Conservation (phyloP, 768 basidiomycete species). For the Tricholoma saponaceum region DNA sequence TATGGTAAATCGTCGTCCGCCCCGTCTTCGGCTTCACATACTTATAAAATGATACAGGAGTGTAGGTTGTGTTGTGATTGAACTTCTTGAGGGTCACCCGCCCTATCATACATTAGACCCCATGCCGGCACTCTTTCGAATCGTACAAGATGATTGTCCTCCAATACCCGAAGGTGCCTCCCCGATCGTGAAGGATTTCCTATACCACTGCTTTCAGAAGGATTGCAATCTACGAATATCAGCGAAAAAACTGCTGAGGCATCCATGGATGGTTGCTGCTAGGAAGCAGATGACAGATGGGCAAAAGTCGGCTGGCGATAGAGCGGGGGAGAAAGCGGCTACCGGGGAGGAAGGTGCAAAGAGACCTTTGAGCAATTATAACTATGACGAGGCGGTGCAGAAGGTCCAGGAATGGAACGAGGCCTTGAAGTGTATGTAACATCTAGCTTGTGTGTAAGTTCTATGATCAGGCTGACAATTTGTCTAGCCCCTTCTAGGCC, state of each 20-base stretch:
- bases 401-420: conserved; percentile 99
- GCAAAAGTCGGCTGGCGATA: conserved; percentile 27
- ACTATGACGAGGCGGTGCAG: conserved; percentile 90
- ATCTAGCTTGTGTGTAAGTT: conserved; percentile 6
- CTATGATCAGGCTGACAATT: conserved; percentile 5
- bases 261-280: conserved; percentile 94
- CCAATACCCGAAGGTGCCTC: conserved; percentile 95
- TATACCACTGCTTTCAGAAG: conserved; percentile 98
- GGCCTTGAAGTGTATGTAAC: conserved; percentile 76
- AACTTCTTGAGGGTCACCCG: conserved; percentile 86
- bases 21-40: not conserved
- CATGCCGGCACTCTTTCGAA: conserved; percentile 97
- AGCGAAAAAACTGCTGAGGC: conserved; percentile 86
- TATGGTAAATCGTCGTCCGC: conserved; percentile 48
- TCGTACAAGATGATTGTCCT: conserved; percentile 97
- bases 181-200: conserved; percentile 93
- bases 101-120: conserved; percentile 96
- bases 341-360: conserved; percentile 30
- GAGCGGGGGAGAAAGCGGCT: conserved; percentile 28
- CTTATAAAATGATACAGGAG: conserved; percentile 43
- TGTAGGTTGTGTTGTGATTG: conserved; percentile 97
- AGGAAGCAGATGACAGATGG: conserved; percentile 63
- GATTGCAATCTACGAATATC: conserved; percentile 92
- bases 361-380: conserved; percentile 68
- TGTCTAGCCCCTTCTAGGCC: conserved; percentile 65